Base-by-base conservation (phyloP, 495 filamentous ascomycete genomes). In the Aspergillus homomorphus region DNA sequence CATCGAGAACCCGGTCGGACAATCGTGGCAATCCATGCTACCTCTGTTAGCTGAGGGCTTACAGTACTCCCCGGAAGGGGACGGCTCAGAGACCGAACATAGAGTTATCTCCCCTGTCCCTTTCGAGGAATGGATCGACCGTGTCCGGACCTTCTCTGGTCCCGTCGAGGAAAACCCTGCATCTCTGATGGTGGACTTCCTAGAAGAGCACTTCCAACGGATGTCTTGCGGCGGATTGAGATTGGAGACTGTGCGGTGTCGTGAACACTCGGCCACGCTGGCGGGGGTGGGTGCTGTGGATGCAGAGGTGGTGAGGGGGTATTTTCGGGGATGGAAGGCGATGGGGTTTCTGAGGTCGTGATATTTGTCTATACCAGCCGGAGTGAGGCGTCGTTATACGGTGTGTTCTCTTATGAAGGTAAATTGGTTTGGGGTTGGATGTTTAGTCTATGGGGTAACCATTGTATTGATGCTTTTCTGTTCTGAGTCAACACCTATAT, bases 221-320 rank as follows among this genome's bases (percentile, higher is more conserved):
- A 82, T 85, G 81, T 76, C 76, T 0, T 83, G 82, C 42, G 81
- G 81, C 7, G 79, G 77, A 0, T 59, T 85, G 1, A 20, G 83
- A 0, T 57, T 85, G 48, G 77, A 77, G 28, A 73, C 73, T 0
- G 58, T 54, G 16, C 71, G 72, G 45, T 62, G 65, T 14, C 30
- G 57, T 0, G 75, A 80, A 58, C 79, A 82, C 63, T 82, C 79
- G 2, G 19, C 62, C 23, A 77, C 76, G 1, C 56, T 82, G 45
- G 24, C 46, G 0, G 51, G 19, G 1, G 62, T 69, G 0, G 68
- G 70, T 0, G 75, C 77, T 1, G 76, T 83, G 19, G 66, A 66
- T 46, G 67, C 64, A 3, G 72, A 76, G 15, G 54, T 78, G 28
- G 70, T 65, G 1, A 62, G 65, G 58, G 73, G 68, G 44, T 82